These are phyloP conservation scores for Veloporphyrellus conicus DNA, from an alignment of 1,284 basidiomycete genomes.

Conservation along the genomic window DNA sequence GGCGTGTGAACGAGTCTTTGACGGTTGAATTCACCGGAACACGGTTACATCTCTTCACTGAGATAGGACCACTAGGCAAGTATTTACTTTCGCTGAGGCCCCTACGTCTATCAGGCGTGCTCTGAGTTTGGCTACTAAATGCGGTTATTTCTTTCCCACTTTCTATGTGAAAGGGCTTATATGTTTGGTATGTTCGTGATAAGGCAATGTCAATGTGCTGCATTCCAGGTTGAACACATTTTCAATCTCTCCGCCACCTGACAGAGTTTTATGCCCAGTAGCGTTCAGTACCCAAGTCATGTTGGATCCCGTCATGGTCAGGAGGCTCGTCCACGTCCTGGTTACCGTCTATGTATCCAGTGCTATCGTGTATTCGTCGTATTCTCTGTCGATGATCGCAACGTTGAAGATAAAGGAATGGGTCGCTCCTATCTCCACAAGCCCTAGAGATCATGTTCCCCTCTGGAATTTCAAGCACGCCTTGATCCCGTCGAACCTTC, in stretches of 20 bases:
- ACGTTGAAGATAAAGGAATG: conserved; percentile 15
- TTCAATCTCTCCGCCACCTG: background rate
- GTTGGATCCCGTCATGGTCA: conserved; percentile 12
- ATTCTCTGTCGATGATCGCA: conserved; percentile 26
- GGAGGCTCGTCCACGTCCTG: conserved; percentile 18
- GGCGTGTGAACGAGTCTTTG: too few species aligned
- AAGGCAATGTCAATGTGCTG: conserved; percentile 16
- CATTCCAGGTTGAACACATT: conserved; percentile 9
- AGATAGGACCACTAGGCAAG: too few species aligned
- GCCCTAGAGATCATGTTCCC: background rate
- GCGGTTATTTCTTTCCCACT: too few species aligned
- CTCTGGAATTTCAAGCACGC: conserved; percentile 1
- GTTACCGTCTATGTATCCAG: conserved; percentile 25
- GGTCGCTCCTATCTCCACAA: conserved; percentile 1
- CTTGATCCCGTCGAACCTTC: conserved; percentile 2
- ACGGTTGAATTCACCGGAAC: too few species aligned
- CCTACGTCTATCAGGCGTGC: background rate
- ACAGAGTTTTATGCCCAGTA: background rate
- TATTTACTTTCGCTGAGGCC: too few species aligned
- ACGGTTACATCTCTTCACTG: too few species aligned
- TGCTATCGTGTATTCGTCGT: conserved; percentile 36
- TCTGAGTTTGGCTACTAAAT: background rate
- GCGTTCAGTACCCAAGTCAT: conserved; percentile 1
- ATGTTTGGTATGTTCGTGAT: too few species aligned
- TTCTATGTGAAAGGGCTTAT: too few species aligned